Base-by-base conservation (phyloP, 2,329 filamentous ascomycete species). In the Harringtonia lauricola region DNA sequence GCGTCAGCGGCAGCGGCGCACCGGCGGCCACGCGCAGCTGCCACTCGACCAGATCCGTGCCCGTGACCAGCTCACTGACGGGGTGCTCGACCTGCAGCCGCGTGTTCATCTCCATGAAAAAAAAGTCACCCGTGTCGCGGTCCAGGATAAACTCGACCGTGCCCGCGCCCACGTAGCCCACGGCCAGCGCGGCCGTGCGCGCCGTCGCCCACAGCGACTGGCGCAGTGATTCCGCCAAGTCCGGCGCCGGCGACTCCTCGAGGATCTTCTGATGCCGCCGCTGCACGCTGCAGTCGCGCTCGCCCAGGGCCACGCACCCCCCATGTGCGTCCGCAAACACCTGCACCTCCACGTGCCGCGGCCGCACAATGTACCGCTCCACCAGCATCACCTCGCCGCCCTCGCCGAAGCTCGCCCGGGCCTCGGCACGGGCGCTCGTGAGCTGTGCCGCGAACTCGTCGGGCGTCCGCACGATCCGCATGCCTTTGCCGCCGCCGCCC, bases 61-160 rank as follows among this genome's bases (percentile, higher is more conserved):
- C 78, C 2, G 78, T 82, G 39, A 81, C 76, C 70, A 79, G 79
- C 59, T 78, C 75, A 36, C 70, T 96, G 18, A 96, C 92, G 0
- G 92, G 92, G 56, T 98, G 92, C 65, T 98, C 92, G 40, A 98
- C 92, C 63, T 98, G 92, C 18, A 98, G 68, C 41, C 92, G 75
- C 0, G 92, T 95, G 56, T 86, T 83, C 74, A 86, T 84, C 64
- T 86, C 82, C 74, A 85, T 82, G 54, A 86, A 86, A 62, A 78
- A 95, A 61, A 92, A 95, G 36, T 83, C 75, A 39, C 80, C 84
- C 7, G 79, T 81, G 54, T 86, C 79, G 57, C 87, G 84, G 60
- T 95, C 87, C 6, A 94, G 81, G 36, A 95, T 83, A 57, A 89
- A 95, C 63, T 95, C 88, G 18, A 95, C 83, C 0, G 88, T 95